Base-by-base conservation (phyloP, 2,329 filamentous ascomycete species). In the Epichloe sp. region DNA sequence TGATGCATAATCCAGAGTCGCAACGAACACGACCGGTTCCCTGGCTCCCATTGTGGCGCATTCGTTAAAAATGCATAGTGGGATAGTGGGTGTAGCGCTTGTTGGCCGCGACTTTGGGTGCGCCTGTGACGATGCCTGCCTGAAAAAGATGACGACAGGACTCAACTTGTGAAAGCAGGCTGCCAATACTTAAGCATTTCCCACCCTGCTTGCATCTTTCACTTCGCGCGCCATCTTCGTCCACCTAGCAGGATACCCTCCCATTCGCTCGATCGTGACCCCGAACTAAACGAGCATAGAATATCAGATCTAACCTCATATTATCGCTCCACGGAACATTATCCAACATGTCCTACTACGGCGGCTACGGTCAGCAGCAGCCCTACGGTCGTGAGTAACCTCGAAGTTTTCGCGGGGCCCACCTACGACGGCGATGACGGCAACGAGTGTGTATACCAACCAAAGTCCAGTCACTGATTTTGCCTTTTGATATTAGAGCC, bases 331-430 rank as follows among this genome's bases (percentile, higher is more conserved):
- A 26, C 37, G 17, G 14, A 36, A 10, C 15, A 14, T 45, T 40
- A 2, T 5, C 23, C 45, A 38, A 19, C 56, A 69, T 69, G 67
- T 67, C 67, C 48, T 67, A 69, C 52, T 64, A 61, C 46, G 57
- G 58, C 53, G 58, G 58, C 54, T 59, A 62, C 49, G 56, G 57
- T 36, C 60, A 59, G 36, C 47, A 49, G 41, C 41, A 41, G 54
- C 57, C 60, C 38, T 62, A 63, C 54, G 66, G 67, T 57, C 67
- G 67, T 70, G 50, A 63, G 67, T 68, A 45, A 21, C 34, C 5
- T 17, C 12, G n/a, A 31, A 34, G 21, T 12, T 36, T 26, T 8
- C 8, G 38, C 47, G 10, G 21, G 15, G 51, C 34, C 38, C 23
- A 15, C 26, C 40, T 42, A 21, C 34, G 43, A 44, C 35, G 10